Evolutionary conservation across 2,329 filamentous ascomycete genomes (phyloP).

Genomic region (Phialophora chinensis): DNA sequence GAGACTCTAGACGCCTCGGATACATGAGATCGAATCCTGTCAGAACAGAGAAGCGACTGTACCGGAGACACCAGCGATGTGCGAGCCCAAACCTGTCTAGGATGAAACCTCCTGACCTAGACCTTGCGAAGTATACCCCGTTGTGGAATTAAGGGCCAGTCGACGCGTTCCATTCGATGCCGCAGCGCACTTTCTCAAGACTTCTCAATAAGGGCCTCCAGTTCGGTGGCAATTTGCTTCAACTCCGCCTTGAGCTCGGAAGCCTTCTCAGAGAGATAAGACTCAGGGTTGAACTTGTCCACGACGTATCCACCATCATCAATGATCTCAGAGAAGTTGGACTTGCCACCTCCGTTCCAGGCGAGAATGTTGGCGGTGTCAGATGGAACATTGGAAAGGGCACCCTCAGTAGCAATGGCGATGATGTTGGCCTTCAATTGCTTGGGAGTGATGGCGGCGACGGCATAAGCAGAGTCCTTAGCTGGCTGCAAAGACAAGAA

Average conservation of each 20-base stretch:
- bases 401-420: slow-evolving; percentile 76
- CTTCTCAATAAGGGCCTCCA: slow-evolving; percentile 37
- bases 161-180: neutral
- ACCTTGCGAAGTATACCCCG: neutral
- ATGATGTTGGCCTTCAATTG: slow-evolving; percentile 92
- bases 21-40: slow-evolving; percentile 15
- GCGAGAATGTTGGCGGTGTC: slow-evolving; percentile 94
- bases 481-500: slow-evolving; percentile 94
- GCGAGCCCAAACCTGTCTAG: slow-evolving; percentile 13
- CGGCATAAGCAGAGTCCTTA: slow-evolving; percentile 86
- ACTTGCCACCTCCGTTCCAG: slow-evolving; percentile 96
- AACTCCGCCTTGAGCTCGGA: slow-evolving; percentile 50
- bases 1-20: slow-evolving; percentile 7
- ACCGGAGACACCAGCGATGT: slow-evolving; percentile 3
- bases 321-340: slow-evolving; percentile 87
- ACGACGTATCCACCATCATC: slow-evolving; percentile 70
- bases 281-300: slow-evolving; percentile 43
- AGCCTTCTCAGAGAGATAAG: slow-evolving; percentile 55
- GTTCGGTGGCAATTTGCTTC: slow-evolving; percentile 34
- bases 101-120: slow-evolving; percentile 7
- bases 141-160: neutral
- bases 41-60: slow-evolving; percentile 6
- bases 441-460: slow-evolving; percentile 87
- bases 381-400: slow-evolving; percentile 79
- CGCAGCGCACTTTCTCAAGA: slow-evolving; percentile 17